These are phyloP conservation scores for Amoebophrya sp. DNA, from an alignment of 169 alveolate genomes.

Conservation along the genomic window DNA sequence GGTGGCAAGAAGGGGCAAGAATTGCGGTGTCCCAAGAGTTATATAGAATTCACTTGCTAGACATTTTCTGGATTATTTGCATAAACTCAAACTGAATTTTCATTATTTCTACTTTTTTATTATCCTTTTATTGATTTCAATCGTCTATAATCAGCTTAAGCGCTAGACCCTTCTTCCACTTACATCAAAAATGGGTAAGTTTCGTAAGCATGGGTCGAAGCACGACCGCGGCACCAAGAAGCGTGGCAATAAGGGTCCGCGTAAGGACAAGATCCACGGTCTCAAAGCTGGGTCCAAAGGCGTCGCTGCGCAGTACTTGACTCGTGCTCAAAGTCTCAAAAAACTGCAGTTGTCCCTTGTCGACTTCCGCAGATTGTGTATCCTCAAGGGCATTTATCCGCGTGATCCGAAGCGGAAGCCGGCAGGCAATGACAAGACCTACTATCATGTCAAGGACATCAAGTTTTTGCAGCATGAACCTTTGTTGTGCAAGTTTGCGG, in stretches of 20 bases:
- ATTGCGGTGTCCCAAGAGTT: no score
- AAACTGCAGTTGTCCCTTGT: constrained; percentile 77
- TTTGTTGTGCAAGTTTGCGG: constrained; percentile 72
- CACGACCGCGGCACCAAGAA: not conserved
- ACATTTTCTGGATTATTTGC: no score
- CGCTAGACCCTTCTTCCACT: no score
- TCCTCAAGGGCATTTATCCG: constrained; percentile 97
- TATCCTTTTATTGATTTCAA: no score
- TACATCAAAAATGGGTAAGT: constrained; percentile 27
- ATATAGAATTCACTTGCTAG: no score
- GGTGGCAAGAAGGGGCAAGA: no score
- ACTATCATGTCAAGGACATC: constrained; percentile 89
- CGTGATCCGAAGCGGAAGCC: constrained; percentile 93
- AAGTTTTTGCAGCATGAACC: constrained; percentile 72
- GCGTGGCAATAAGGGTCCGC: not conserved
- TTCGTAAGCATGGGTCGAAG: constrained; percentile 21
- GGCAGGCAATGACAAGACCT: constrained; percentile 67
- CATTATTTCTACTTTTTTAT: no score
- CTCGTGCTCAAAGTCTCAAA: constrained; percentile 80
- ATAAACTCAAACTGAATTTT: no score
- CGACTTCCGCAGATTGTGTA: constrained; percentile 94
- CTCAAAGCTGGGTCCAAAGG: constrained; percentile 81
- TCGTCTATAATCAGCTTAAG: no score
- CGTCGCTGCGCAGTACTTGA: constrained; percentile 74
- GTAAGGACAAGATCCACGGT: constrained; percentile 23